A percentile compares a stretch with the other conserved stretches of the same genome.
phyloP scores from a whole-genome alignment of 1,284 basidiomycete genomes.

The Fomitopsis schrenkii region DNA sequence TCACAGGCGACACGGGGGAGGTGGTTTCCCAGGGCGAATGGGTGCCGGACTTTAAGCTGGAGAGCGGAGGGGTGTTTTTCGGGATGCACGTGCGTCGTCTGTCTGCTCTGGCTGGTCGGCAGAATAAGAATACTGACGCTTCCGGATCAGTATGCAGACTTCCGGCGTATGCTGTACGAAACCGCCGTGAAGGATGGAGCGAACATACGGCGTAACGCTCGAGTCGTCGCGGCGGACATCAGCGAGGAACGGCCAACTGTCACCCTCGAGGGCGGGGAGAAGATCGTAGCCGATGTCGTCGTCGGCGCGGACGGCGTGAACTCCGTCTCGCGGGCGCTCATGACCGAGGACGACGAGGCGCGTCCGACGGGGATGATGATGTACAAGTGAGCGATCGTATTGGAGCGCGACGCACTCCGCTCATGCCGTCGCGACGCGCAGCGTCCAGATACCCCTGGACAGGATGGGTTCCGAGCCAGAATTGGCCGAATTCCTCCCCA shows the following conservation, averaged over 20 bases:
- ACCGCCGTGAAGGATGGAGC: slow-evolving; percentile 20
- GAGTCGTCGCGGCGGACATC: slow-evolving; percentile 13
- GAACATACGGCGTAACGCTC: slow-evolving; percentile 11
- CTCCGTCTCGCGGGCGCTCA: slow-evolving; percentile 17
- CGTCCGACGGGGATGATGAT: slow-evolving; percentile 17
- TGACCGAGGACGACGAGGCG: slow-evolving; percentile 14
- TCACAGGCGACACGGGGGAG: background rate
- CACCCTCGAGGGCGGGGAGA: slow-evolving; percentile 23
- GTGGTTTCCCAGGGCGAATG: slow-evolving; percentile 1
- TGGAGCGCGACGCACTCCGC: background rate
- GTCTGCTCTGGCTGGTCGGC: background rate
- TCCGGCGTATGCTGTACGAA: slow-evolving; percentile 21
- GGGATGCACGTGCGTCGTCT: slow-evolving; percentile 1
- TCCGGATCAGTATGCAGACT: slow-evolving; percentile 20
- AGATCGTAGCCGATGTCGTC: slow-evolving; percentile 25
- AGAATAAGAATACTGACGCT: background rate
- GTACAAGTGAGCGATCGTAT: slow-evolving; percentile 20
- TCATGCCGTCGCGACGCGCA: background rate
- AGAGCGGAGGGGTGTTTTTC: slow-evolving; percentile 2
- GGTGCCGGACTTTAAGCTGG: background rate
- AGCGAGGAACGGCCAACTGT: slow-evolving; percentile 17
- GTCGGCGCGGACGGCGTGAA: slow-evolving; percentile 28
- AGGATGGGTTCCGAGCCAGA: slow-evolving; percentile 13
- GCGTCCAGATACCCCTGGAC: slow-evolving; percentile 13
- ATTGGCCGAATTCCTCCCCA: slow-evolving; percentile 7